Conservation (phyloP, 1,284 basidiomycete genomes). For the Pseudozyma sp. region DNA sequence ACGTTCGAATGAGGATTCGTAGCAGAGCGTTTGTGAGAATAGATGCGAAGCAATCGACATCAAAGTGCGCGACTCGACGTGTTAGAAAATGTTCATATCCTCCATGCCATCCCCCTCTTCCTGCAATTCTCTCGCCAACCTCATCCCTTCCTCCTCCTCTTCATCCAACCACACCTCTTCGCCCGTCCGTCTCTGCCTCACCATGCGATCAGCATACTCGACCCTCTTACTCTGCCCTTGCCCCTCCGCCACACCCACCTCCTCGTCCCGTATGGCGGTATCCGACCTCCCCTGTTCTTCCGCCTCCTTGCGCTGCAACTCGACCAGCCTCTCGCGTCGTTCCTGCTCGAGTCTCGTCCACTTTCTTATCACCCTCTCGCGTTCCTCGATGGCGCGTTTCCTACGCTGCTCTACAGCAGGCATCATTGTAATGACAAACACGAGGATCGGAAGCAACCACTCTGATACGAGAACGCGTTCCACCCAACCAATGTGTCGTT, state of each 20-base stretch:
- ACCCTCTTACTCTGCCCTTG: conserved; percentile 20
- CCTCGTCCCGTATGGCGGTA: too few species aligned
- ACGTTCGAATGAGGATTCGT: too few species aligned
- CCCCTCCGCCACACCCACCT: too few species aligned
- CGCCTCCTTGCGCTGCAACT: conserved; percentile 7
- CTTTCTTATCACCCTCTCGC: conserved; percentile 41
- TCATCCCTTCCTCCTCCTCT: conserved; percentile 9
- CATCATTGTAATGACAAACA: conserved; percentile 50
- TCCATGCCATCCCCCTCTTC: conserved; percentile 13
- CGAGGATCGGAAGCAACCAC: conserved; percentile 36
- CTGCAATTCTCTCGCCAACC: conserved; percentile 1
- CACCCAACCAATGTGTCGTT: not conserved
- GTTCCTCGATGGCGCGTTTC: conserved; percentile 49
- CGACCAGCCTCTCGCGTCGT: conserved; percentile 7
- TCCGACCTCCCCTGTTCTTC: not conserved
- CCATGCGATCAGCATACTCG: conserved; percentile 29
- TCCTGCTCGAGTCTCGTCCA: conserved; percentile 33
- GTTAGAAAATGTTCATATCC: conserved; percentile 33
- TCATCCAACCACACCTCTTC: conserved; percentile 25
- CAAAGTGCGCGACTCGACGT: not conserved
- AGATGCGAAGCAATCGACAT: not conserved
- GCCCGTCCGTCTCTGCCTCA: conserved; percentile 21
- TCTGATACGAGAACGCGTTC: not conserved
- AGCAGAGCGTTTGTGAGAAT: too few species aligned
- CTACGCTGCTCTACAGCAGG: conserved; percentile 53